Evolutionary conservation across 495 filamentous ascomycete genomes (phyloP).

Genomic region (Xylaria castorea): DNA sequence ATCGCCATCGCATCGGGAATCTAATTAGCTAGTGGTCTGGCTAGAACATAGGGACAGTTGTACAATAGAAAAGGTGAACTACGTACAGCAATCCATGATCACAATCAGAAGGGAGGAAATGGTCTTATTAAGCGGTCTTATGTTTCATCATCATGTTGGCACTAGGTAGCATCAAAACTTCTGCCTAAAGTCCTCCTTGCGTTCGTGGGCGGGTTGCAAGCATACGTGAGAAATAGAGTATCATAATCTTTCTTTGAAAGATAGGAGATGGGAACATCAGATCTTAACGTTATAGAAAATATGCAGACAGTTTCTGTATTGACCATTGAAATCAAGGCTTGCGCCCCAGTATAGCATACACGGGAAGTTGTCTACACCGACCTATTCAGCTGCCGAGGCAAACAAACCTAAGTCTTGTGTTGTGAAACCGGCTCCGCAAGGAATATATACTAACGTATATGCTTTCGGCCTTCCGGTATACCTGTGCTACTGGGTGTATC

Average conservation of each 20-base stretch:
- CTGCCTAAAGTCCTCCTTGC: slow-evolving; percentile 8
- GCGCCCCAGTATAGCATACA: not conserved
- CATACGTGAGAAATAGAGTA: no score
- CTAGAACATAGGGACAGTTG: not conserved
- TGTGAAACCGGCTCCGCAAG: not conserved
- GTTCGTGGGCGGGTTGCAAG: not conserved
- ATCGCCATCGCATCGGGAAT: slow-evolving; percentile 3
- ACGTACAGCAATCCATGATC: not conserved
- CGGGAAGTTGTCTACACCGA: not conserved
- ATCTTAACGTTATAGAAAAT: not conserved
- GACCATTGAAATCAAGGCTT: not conserved
- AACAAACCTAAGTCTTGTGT: not conserved
- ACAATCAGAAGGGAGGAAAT: not conserved
- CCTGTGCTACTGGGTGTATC: not conserved
- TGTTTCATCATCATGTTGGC: not conserved
- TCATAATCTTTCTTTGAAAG: no score
- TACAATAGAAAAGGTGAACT: not conserved
- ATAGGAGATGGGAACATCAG: not conserved
- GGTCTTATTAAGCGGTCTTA: not conserved
- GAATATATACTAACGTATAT: not conserved
- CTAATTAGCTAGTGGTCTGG: not conserved
- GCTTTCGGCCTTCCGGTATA: not conserved
- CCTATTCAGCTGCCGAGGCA: not conserved
- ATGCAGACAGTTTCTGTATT: not conserved
- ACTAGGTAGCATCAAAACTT: not conserved